These are phyloP conservation scores for Plasmodium blacklocki DNA, from an alignment of 169 alveolate genomes.

Conservation along the genomic window DNA sequence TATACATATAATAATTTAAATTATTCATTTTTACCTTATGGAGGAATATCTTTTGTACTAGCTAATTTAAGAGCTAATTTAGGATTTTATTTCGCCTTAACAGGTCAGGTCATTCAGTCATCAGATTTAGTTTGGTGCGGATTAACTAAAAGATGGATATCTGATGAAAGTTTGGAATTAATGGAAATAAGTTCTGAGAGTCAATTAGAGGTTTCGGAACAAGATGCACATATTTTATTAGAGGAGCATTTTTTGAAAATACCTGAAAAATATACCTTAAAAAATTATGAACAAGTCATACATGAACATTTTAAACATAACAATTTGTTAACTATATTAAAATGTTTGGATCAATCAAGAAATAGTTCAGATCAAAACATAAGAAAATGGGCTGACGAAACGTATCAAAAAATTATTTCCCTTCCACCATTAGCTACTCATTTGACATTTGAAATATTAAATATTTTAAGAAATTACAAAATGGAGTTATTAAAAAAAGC, in stretches of 20 bases:
- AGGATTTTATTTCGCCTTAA: slow-evolving; percentile 84
- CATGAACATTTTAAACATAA: slow-evolving; percentile 72
- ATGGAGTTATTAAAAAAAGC: slow-evolving; percentile 60
- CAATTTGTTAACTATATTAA: slow-evolving; percentile 36
- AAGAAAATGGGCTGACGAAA: slow-evolving; percentile 59
- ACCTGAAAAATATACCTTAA: slow-evolving; percentile 64
- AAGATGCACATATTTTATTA: slow-evolving; percentile 72
- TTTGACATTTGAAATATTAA: slow-evolving; percentile 59
- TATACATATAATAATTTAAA: slow-evolving; percentile 35
- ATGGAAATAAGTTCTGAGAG: slow-evolving; percentile 80
- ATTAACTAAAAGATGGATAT: slow-evolving; percentile 79
- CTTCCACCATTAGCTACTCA: slow-evolving; percentile 75
- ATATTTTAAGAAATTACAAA: slow-evolving; percentile 60
- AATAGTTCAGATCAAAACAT: slow-evolving; percentile 20
- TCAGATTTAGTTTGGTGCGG: slow-evolving; percentile 84
- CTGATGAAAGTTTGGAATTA: slow-evolving; percentile 80
- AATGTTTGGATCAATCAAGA: slow-evolving; percentile 47
- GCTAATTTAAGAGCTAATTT: slow-evolving; percentile 82
- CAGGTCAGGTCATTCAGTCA: slow-evolving; percentile 79
- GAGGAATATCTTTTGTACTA: slow-evolving; percentile 81
- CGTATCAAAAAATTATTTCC: slow-evolving; percentile 39
- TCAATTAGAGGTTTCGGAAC: slow-evolving; percentile 77
- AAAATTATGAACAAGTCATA: slow-evolving; percentile 75
- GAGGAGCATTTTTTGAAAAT: slow-evolving; percentile 72
- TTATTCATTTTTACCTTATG: slow-evolving; percentile 78